Percentiles rank a stretch among this genome's conserved stretches.
Conservation (phyloP, 2,329 filamentous ascomycete species). For the Chaetomium olivaceum region DNA sequence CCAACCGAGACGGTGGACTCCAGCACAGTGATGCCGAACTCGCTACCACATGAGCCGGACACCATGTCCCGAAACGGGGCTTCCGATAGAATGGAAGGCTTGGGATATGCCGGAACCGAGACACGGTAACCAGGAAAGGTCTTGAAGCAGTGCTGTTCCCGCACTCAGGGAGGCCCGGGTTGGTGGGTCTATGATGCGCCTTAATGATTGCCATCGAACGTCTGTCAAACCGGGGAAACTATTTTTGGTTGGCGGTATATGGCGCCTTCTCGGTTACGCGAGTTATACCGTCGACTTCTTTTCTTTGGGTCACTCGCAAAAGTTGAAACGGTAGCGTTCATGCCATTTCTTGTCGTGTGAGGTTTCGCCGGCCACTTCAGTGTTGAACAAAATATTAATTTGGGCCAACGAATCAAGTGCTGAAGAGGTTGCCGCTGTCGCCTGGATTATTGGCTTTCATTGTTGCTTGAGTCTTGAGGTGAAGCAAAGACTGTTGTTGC, state of each 20-base stretch:
- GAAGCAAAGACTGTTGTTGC: background rate
- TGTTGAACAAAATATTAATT: background rate
- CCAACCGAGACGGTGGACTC: background rate
- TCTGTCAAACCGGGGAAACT: background rate
- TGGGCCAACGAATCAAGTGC: background rate
- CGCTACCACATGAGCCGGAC: background rate
- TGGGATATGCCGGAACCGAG: constrained; percentile 1
- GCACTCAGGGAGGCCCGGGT: background rate
- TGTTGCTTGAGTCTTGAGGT: background rate
- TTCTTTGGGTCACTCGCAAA: constrained; percentile 9
- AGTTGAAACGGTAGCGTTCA: constrained; percentile 33
- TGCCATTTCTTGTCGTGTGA: constrained; percentile 20
- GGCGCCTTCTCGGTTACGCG: background rate
- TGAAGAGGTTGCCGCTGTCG: background rate
- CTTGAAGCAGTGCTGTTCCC: background rate
- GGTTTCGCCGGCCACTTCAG: background rate
- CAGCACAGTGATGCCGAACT: background rate
- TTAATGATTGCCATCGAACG: constrained; percentile 21
- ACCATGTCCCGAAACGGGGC: background rate
- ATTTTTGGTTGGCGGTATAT: background rate
- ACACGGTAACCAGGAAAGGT: constrained; percentile 1
- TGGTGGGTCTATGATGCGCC: background rate
- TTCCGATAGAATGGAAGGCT: constrained; percentile 3
- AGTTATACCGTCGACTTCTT: background rate
- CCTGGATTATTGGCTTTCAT: background rate